Percentiles rank a stretch among this genome's conserved stretches.
These are phyloP conservation scores for Anaeramoeba flamelloides DNA, from an alignment of 78 protist species.

Conservation along the genomic window DNA sequence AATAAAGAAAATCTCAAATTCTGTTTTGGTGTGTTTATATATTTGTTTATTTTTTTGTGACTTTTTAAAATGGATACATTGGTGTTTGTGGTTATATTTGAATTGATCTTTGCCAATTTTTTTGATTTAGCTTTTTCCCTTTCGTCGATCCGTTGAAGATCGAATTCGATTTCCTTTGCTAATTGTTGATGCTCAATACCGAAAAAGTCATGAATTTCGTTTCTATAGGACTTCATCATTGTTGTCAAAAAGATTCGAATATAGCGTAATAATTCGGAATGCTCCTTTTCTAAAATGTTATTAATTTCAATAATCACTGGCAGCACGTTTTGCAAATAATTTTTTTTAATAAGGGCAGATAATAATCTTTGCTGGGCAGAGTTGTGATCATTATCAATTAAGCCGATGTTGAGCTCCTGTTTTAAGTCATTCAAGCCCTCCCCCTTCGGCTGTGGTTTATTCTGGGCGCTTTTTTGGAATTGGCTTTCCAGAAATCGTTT, in stretches of 20 bases:
- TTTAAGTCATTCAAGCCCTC: slow-evolving; percentile 31
- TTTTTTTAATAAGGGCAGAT: slow-evolving; percentile 45
- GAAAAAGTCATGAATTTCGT: slow-evolving; percentile 18
- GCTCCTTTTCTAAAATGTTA: slow-evolving; percentile 31
- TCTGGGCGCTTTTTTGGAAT: slow-evolving; percentile 22
- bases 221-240: slow-evolving; percentile 30
- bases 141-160: no score
- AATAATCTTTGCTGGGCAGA: no score
- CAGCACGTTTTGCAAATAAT: slow-evolving; percentile 32
- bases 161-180: slow-evolving; percentile 44
- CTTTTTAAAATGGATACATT: no score
- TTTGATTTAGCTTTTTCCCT: no score
- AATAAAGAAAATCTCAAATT: no score
- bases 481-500: slow-evolving; percentile 27
- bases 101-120: no score
- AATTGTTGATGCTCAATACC: slow-evolving; percentile 24
- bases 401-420: neutral
- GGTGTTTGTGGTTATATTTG: no score
- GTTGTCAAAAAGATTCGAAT: slow-evolving; percentile 25
- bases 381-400: neutral
- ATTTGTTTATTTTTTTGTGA: no score
- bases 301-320: slow-evolving; percentile 43
- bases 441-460: slow-evolving; percentile 17
- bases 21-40: no score
- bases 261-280: slow-evolving; percentile 34